These are phyloP conservation scores for Chaetomium sp. DNA, from an alignment of 2,329 filamentous ascomycete genomes.

Conservation along the genomic window DNA sequence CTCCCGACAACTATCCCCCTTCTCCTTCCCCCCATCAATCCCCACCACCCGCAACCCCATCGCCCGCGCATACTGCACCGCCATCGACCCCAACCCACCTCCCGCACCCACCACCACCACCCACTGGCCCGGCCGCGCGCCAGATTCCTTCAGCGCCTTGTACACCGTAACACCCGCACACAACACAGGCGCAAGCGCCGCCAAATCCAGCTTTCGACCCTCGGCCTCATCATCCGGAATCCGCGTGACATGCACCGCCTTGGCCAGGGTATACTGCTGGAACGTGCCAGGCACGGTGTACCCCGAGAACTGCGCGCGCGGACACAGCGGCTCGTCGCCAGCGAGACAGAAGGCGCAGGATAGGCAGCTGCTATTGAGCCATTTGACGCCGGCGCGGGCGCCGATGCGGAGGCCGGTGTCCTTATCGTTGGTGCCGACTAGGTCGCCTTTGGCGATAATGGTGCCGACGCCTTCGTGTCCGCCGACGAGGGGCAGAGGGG, in stretches of 20 bases:
- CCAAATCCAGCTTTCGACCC: conserved; percentile 44
- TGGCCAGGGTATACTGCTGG: conserved; percentile 86
- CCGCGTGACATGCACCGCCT: conserved; percentile 76
- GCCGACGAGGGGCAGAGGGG: conserved; percentile 79
- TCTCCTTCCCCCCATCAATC: conserved; percentile 79
- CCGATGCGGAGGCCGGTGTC: conserved; percentile 66
- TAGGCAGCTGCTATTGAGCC: conserved; percentile 85
- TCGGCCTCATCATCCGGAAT: conserved; percentile 58
- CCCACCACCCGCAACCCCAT: conserved; percentile 79
- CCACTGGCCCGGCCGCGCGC: conserved; percentile 57
- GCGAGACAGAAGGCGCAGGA: conserved; percentile 77
- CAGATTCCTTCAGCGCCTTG: conserved; percentile 68
- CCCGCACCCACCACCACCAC: conserved; percentile 71
- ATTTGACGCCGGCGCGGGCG: conserved; percentile 84
- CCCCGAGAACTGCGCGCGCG: conserved; percentile 68
- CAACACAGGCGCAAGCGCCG: conserved; percentile 67
- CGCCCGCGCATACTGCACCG: conserved; percentile 81
- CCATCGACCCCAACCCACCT: conserved; percentile 64
- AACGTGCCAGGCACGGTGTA: conserved; percentile 92
- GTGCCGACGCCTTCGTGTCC: conserved; percentile 75
- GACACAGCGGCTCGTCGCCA: conserved; percentile 76
- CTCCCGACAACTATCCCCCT: conserved; percentile 60
- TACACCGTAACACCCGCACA: conserved; percentile 70
- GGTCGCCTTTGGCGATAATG: conserved; percentile 70
- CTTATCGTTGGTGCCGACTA: conserved; percentile 51